Conservation (phyloP, 768 basidiomycete species). For the Tulasnella sp. region DNA sequence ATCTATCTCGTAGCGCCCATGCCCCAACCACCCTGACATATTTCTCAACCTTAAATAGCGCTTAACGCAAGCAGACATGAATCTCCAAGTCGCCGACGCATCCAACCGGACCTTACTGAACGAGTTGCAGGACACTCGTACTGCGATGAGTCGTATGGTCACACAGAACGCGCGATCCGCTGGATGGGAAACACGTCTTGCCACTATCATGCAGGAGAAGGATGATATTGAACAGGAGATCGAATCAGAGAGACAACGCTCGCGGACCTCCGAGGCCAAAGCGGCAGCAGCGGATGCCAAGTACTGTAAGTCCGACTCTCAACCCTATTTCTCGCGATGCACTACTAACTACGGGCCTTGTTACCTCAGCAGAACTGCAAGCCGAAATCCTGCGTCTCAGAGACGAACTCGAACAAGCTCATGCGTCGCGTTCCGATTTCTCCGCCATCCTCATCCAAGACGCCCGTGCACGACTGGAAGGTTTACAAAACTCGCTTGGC, state of each 20-base stretch:
- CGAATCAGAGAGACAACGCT: constrained; percentile 58
- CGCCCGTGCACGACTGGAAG: constrained; percentile 54
- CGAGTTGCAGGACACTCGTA: constrained; percentile 67
- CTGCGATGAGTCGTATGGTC: constrained; percentile 56
- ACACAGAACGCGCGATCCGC: constrained; percentile 61
- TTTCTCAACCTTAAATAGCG: constrained; percentile 39
- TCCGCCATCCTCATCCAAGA: constrained; percentile 62
- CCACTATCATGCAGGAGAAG: constrained; percentile 58
- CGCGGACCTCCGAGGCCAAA: constrained; percentile 59
- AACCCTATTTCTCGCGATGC: not conserved
- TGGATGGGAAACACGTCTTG: constrained; percentile 61
- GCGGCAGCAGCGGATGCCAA: constrained; percentile 58
- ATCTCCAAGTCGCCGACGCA: constrained; percentile 72
- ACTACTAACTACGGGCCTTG: not conserved
- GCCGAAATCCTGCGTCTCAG: constrained; percentile 56
- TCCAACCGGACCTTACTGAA: constrained; percentile 66
- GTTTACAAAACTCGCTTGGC: constrained; percentile 51
- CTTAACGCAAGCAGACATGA: constrained; percentile 67
- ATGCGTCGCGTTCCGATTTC: constrained; percentile 51
- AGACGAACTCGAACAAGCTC: constrained; percentile 53
- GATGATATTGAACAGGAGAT: constrained; percentile 74
- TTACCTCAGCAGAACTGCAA: constrained; percentile 54
- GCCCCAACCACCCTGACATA: not conserved
- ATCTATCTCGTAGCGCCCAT: not conserved
- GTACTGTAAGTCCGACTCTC: constrained; percentile 40